Base-by-base conservation (phyloP, 495 filamentous ascomycete genomes). In the Hyaloscypha bicolor region DNA sequence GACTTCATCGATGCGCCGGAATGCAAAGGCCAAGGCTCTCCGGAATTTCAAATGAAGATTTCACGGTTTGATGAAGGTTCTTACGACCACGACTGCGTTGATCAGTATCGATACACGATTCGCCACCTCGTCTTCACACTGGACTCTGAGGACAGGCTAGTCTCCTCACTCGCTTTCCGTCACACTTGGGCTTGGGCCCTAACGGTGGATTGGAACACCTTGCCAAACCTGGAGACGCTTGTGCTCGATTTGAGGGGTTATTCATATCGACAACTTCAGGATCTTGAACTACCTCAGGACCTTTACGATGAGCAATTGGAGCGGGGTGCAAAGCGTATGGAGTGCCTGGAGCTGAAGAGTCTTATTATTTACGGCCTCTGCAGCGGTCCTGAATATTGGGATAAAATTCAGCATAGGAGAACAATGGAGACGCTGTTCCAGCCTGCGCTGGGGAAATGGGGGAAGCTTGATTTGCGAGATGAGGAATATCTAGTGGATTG, bases 211-310 rank as follows among this genome's bases (percentile, higher is more conserved):
- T 66, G 64, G 64, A n/a, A 48, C 3, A 32, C 33, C 21, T 31
- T 66, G 21, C 64, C 64, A 6, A 25, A 33, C 21, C 64, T 66
- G n/a, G 37, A 66, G 64, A 59, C 22, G 1, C 56, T 60, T 21
- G 16, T 25, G n/a, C 55, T 66, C 9, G 64, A 66, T 52, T 33
- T 66, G 14, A 33, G 62, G 9, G 62, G 22, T 16, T 55, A 55
- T 55, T 48, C 42, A 14, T 48, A 48, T 48, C 42, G 42, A 19
- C 42, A 48, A 48, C 42, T 48, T 48, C 42, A 48, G 3, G 42
- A 16, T 48, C 42, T 6, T 4, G 42, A 48, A 19, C 16, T 48
- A 19, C 42, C 42, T 48, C 11, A 48, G 16, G 42, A 48, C 0
- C 42, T 48, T 14, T 48, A 48, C 42, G 16, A 48, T 19, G 42